These are phyloP conservation scores for Pyrenophora tritici-repentis DNA, from an alignment of 2,329 filamentous ascomycete species.

Conservation along the genomic window DNA sequence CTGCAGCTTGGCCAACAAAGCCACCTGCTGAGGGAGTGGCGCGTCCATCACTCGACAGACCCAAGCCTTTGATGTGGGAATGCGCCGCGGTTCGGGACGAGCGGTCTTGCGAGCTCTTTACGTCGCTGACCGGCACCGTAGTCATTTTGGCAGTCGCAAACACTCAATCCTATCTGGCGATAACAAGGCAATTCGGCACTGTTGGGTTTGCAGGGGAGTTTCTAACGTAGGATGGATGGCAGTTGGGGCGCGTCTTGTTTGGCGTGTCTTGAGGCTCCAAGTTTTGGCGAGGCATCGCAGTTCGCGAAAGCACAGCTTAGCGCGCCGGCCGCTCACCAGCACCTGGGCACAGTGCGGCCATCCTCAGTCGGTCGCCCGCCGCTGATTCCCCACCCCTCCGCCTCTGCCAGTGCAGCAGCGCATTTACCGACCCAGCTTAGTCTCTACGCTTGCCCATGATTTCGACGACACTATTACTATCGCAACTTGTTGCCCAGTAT, in stretches of 20 bases:
- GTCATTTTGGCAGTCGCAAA: constrained; percentile 36
- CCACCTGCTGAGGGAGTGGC: constrained; percentile 74
- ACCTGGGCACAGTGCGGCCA: constrained; percentile 1
- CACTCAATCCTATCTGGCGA: constrained; percentile 4
- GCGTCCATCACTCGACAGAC: constrained; percentile 79
- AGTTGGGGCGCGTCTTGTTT: constrained; percentile 18
- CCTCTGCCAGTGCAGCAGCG: constrained; percentile 15
- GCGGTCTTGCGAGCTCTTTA: constrained; percentile 94
- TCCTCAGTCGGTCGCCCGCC: constrained; percentile 12
- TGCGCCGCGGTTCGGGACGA: constrained; percentile 80
- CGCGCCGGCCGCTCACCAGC: constrained; percentile 13
- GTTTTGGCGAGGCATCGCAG: constrained; percentile 17
- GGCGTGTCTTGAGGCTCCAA: constrained; percentile 20
- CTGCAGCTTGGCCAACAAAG: constrained; percentile 86
- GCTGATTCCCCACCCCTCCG: constrained; percentile 17
- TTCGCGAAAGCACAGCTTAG: constrained; percentile 21
- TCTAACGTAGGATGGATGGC: constrained; percentile 1
- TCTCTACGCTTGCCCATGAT: neutral
- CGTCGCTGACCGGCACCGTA: constrained; percentile 68
- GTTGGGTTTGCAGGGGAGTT: neutral
- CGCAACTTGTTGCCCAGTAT: neutral
- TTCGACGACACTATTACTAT: neutral
- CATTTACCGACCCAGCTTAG: neutral
- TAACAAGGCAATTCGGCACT: neutral
- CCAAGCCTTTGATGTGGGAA: constrained; percentile 96